These are phyloP conservation scores for Hansfordia pulvinata DNA, from an alignment of 2,329 filamentous ascomycete species.

Conservation along the genomic window DNA sequence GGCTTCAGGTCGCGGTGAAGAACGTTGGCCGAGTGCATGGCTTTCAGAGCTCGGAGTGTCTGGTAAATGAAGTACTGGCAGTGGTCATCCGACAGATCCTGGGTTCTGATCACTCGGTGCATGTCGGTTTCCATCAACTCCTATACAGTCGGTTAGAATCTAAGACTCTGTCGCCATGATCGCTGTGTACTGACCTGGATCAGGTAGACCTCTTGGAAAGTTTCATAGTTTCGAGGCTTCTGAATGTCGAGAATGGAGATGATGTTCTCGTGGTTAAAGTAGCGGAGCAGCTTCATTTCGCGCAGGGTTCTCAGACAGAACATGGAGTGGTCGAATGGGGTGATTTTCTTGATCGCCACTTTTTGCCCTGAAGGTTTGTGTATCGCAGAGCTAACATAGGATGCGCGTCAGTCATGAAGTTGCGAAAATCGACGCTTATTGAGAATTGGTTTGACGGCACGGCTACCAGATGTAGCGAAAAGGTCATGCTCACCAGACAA, in stretches of 20 bases:
- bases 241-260: slow-evolving; percentile 99
- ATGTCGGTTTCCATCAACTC: slow-evolving; percentile 99
- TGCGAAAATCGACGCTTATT: no score
- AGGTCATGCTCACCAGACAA: slow-evolving; percentile 67
- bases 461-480: no score
- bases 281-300: slow-evolving; percentile 97
- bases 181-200: slow-evolving; percentile 59
- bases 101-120: slow-evolving; percentile 96
- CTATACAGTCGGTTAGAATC: slow-evolving; percentile 26
- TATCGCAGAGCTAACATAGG: slow-evolving; percentile 67
- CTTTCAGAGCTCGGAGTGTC: slow-evolving; percentile 91
- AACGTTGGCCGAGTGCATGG: slow-evolving; percentile 98
- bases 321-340: slow-evolving; percentile 98
- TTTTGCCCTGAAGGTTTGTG: slow-evolving; percentile 98
- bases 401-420: no score
- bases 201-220: slow-evolving; percentile 94
- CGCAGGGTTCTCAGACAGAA: slow-evolving; percentile 92
- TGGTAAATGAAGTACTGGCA: slow-evolving; percentile 99
- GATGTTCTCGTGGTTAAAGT: slow-evolving; percentile 99
- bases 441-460: no score
- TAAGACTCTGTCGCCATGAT: slow-evolving; percentile 3
- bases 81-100: slow-evolving; percentile 96
- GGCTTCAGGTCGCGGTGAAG: slow-evolving; percentile 96
- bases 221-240: slow-evolving; percentile 90
- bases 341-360: slow-evolving; percentile 99